These are phyloP conservation scores for Fusarium fracticaudum DNA, from an alignment of 2,329 filamentous ascomycete genomes.

Conservation along the genomic window DNA sequence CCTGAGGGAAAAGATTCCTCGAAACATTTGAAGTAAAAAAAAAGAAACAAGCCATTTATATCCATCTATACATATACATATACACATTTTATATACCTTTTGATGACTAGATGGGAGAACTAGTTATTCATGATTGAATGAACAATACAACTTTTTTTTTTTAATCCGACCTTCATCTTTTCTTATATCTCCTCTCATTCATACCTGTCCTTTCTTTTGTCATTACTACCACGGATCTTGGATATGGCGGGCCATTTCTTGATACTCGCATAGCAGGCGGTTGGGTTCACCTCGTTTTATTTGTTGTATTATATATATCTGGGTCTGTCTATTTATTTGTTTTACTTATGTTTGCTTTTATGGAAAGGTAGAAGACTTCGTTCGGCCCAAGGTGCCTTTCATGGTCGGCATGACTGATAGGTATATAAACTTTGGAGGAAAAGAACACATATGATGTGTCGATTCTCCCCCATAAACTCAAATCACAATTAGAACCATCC, in stretches of 20 bases:
- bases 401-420: not conserved
- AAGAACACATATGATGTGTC: not conserved
- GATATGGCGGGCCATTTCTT: not conserved
- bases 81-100: conserved; percentile 11
- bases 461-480: not conserved
- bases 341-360: not conserved
- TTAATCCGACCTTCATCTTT: not conserved
- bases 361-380: not conserved
- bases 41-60: not conserved
- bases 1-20: conserved; percentile 49
- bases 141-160: conserved; percentile 28
- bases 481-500: not conserved
- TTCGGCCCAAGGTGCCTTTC: not conserved
- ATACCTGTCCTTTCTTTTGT: not conserved
- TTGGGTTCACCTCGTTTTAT: not conserved
- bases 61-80: conserved; percentile 12
- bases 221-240: not conserved
- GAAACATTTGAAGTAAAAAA: conserved; percentile 23
- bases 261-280: not conserved
- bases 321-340: not conserved
- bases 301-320: not conserved
- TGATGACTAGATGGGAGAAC: conserved; percentile 23
- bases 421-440: not conserved
- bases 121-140: conserved; percentile 32
- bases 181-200: not conserved